Percentiles rank a stretch among this genome's conserved stretches.
phyloP scores from a whole-genome alignment of 441 rosid species.

The Metrosideros polymorpha region DNA sequence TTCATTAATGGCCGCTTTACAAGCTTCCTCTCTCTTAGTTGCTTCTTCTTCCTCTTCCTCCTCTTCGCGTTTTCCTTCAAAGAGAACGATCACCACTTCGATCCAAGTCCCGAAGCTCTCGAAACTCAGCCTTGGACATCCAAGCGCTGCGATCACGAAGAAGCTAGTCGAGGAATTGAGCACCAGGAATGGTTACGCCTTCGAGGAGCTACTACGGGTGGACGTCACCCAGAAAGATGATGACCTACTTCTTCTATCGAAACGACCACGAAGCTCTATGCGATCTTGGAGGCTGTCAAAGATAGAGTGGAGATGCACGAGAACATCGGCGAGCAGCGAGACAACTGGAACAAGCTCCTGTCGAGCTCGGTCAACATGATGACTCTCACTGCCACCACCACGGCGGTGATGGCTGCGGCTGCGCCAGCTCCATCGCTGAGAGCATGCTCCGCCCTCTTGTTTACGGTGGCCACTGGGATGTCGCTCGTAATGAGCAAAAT shows the following conservation, averaged over 20 bases:
- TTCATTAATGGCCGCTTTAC: not conserved
- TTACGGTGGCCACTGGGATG: not conserved
- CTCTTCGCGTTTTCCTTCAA: not conserved
- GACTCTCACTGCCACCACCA: not conserved
- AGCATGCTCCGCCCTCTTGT: not conserved
- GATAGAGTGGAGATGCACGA: not conserved
- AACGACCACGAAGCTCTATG: not conserved
- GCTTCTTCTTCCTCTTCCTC: not conserved
- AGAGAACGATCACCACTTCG: not conserved
- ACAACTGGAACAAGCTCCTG: not conserved
- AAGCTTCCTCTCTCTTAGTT: not conserved
- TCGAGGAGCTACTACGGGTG: not conserved
- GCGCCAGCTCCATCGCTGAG: not conserved
- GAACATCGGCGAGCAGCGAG: not conserved
- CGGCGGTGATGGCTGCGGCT: not conserved
- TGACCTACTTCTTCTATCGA: not conserved
- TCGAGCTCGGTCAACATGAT: not conserved
- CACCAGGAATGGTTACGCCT: not conserved
- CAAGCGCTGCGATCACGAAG: not conserved
- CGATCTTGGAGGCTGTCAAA: not conserved
- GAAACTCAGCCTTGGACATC: not conserved
- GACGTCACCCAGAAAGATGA: not conserved
- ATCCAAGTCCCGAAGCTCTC: not conserved
- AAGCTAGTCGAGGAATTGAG: not conserved
- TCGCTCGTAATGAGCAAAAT: conserved; percentile 2